A percentile compares a stretch with the other conserved stretches of the same genome.
phyloP scores from a whole-genome alignment of 2,329 filamentous ascomycete species.

The Ilyonectria robusta region DNA sequence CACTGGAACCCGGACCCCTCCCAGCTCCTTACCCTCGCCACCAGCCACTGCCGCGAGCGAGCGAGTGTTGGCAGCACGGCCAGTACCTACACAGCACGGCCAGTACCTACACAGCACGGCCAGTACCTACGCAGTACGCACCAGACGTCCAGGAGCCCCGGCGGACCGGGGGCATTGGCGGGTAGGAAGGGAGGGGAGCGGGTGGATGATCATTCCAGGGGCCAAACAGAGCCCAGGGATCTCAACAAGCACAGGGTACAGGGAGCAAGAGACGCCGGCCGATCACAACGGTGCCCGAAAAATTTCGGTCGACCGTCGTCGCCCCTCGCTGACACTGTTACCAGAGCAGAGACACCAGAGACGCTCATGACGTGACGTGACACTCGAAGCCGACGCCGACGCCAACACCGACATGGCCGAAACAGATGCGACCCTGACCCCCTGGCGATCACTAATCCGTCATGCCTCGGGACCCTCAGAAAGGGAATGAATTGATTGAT shows the following conservation, averaged over 20 bases:
- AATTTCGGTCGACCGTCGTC: conserved; percentile 40
- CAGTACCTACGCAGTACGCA: background rate
- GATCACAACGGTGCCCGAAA: conserved; percentile 46
- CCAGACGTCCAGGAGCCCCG: background rate
- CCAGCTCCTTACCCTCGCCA: background rate
- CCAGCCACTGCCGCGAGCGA: conserved; percentile 2
- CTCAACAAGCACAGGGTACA: background rate
- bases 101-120: background rate
- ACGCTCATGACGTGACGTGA: conserved; percentile 20
- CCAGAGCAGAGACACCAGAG: conserved; percentile 8
- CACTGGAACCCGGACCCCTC: background rate
- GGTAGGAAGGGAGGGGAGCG: background rate
- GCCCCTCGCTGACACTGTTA: conserved; percentile 22
- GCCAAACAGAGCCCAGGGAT: conserved; percentile 11
- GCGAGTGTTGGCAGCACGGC: background rate
- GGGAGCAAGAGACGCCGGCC: conserved; percentile 20
- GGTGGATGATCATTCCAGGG: conserved; percentile 21
- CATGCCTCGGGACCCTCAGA: conserved; percentile 17
- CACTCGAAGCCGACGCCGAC: conserved; percentile 22
- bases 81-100: background rate
- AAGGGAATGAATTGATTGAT: conserved; percentile 10
- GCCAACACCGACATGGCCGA: conserved; percentile 3
- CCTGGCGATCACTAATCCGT: conserved; percentile 46
- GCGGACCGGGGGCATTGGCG: background rate
- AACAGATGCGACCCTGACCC: conserved; percentile 28